Conservation (phyloP, 2,329 filamentous ascomycete genomes). For the Colletotrichum ledebouriae region DNA sequence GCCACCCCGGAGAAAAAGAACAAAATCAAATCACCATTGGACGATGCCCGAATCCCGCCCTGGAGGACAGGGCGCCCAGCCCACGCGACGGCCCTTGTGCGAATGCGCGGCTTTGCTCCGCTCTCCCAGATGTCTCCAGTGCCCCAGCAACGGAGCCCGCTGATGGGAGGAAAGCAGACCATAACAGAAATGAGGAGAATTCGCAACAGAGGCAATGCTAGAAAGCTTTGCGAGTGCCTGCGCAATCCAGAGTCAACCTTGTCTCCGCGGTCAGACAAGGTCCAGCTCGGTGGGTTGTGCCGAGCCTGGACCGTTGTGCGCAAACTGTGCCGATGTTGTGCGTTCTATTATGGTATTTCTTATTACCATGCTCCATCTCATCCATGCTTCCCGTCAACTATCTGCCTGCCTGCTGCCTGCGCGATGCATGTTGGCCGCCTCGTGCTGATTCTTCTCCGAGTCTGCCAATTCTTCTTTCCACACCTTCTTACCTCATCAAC, state of each 20-base stretch:
- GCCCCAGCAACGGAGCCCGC: constrained; percentile 27
- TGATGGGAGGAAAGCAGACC: too few relatives aligned
- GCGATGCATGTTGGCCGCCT: constrained; percentile 13
- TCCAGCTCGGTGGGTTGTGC: constrained; percentile 38
- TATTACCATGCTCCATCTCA: constrained; percentile 31
- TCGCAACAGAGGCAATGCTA: neutral
- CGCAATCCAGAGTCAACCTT: constrained; percentile 13
- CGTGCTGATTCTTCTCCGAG: neutral
- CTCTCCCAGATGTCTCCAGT: neutral
- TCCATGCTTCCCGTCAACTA: constrained; percentile 20
- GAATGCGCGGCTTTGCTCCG: constrained; percentile 15
- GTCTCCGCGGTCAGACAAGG: constrained; percentile 24
- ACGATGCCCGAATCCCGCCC: neutral
- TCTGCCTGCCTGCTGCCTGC: neutral
- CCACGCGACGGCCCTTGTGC: constrained; percentile 13
- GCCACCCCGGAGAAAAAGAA: constrained; percentile 9
- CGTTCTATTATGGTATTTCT: constrained; percentile 23
- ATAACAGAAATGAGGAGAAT: too few relatives aligned
- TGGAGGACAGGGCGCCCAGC: constrained; percentile 19
- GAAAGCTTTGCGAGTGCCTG: neutral
- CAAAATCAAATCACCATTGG: constrained; percentile 24
- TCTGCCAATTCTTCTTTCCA: constrained; percentile 7
- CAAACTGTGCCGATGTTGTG: constrained; percentile 28
- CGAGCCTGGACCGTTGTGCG: constrained; percentile 29
- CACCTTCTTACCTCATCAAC: constrained; percentile 6